Percentiles rank a stretch among this genome's conserved stretches.
Evolutionary conservation across 371 early-diverging fungal genomes (phyloP).

Genomic region (Mucor ambiguus): DNA sequence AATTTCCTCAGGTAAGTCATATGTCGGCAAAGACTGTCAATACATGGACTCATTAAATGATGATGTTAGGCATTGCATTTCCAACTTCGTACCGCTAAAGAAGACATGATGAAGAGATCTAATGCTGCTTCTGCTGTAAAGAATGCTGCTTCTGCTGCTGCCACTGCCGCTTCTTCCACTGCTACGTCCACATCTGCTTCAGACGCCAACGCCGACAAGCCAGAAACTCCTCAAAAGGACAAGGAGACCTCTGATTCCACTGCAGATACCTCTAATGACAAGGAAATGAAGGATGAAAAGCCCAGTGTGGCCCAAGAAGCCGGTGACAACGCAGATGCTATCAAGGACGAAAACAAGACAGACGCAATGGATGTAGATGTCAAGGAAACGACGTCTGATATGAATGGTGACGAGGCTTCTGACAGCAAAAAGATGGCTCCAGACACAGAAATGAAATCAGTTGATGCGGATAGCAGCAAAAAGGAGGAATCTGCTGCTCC

Average conservation of each 20-base stretch:
- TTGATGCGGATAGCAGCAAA: neutral
- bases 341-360: neutral
- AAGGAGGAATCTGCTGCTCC: neutral
- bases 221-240: neutral
- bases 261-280: neutral
- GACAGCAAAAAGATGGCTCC: neutral
- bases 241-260: neutral
- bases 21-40: no score
- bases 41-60: neutral
- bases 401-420: neutral
- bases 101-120: slow-evolving; percentile 77
- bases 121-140: slow-evolving; percentile 11
- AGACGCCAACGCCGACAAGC: neutral
- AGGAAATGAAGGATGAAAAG: neutral
- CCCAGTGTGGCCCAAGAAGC: neutral
- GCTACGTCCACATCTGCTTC: neutral
- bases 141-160: neutral
- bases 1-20: slow-evolving; percentile 91
- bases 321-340: neutral
- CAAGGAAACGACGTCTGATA: neutral
- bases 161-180: neutral
- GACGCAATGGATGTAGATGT: neutral
- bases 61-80: slow-evolving; percentile 77
- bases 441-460: neutral
- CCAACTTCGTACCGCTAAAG: slow-evolving; percentile 89